Evolutionary conservation across 208 protist genomes (phyloP).

Genomic region (Leishmania turanica): DNA sequence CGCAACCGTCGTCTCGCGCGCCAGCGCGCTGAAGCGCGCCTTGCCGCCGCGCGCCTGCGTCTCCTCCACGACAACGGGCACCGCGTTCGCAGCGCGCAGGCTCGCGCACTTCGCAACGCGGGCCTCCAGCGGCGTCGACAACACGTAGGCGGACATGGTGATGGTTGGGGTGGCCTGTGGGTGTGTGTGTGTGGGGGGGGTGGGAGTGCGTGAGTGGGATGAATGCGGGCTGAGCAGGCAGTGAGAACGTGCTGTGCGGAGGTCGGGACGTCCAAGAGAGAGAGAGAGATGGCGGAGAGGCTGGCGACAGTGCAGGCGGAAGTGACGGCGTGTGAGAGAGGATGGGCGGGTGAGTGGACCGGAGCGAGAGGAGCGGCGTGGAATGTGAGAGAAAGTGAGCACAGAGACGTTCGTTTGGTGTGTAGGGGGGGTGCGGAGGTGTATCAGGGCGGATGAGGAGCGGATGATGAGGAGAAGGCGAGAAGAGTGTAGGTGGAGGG

Average conservation of each 20-base stretch:
- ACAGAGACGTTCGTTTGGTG: too few relatives aligned
- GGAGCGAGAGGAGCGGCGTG: too few relatives aligned
- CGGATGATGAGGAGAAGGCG: too few relatives aligned
- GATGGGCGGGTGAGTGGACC: too few relatives aligned
- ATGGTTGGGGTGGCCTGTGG: not conserved
- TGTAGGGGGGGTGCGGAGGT: too few relatives aligned
- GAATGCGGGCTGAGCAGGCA: not conserved
- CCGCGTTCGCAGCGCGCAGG: constrained; percentile 2
- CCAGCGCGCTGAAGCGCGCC: constrained; percentile 33
- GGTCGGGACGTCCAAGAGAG: not conserved
- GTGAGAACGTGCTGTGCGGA: not conserved
- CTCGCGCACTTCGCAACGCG: constrained; percentile 26
- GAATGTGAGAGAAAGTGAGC: too few relatives aligned
- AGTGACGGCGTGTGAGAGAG: too few relatives aligned
- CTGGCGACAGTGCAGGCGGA: too few relatives aligned
- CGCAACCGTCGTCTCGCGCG: constrained; percentile 29
- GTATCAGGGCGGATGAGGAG: too few relatives aligned
- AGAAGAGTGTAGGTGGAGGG: not conserved
- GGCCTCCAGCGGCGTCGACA: constrained; percentile 19
- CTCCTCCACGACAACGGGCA: constrained; percentile 30
- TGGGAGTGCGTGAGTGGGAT: too few relatives aligned
- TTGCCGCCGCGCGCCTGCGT: constrained; percentile 23
- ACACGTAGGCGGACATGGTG: constrained; percentile 8
- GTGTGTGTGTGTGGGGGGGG: too few relatives aligned
- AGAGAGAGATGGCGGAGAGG: too few relatives aligned